Evolutionary conservation across 2,329 filamentous ascomycete species (phyloP).

Genomic region (Apiospora malaysiana): DNA sequence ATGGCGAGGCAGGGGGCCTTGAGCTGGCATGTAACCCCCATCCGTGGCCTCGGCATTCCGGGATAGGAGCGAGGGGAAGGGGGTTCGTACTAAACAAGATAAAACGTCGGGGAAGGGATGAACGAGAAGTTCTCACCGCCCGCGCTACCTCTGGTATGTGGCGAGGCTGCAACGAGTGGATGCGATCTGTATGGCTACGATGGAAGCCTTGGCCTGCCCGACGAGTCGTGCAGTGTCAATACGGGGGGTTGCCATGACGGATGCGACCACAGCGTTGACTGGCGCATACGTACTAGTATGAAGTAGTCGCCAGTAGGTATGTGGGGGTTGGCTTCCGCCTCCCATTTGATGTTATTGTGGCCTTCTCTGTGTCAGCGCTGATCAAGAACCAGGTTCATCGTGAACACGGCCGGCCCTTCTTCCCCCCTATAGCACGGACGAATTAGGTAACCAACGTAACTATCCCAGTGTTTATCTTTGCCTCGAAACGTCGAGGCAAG

Average conservation of each 20-base stretch:
- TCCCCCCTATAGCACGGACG: not conserved
- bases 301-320: not conserved
- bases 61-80: not conserved
- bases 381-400: slow-evolving; percentile 11
- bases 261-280: not conserved
- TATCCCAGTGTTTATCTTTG: not conserved
- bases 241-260: slow-evolving; percentile 3
- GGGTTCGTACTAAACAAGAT: slow-evolving; percentile 11
- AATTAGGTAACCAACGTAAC: not conserved
- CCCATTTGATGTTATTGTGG: not conserved
- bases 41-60: not conserved
- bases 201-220: not conserved
- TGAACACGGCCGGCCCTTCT: not conserved
- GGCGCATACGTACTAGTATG: not conserved
- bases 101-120: not conserved
- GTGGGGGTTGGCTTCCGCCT: not conserved
- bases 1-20: not conserved
- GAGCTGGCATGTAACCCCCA: not conserved
- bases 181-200: not conserved
- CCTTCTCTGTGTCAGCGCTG: not conserved
- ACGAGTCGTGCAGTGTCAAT: not conserved
- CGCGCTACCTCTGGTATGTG: not conserved
- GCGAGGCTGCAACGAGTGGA: slow-evolving; percentile 4
- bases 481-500: not conserved
- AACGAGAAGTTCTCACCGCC: not conserved